These are phyloP conservation scores for Neurospora sp. DNA, from an alignment of 495 filamentous ascomycete species.

Conservation along the genomic window DNA sequence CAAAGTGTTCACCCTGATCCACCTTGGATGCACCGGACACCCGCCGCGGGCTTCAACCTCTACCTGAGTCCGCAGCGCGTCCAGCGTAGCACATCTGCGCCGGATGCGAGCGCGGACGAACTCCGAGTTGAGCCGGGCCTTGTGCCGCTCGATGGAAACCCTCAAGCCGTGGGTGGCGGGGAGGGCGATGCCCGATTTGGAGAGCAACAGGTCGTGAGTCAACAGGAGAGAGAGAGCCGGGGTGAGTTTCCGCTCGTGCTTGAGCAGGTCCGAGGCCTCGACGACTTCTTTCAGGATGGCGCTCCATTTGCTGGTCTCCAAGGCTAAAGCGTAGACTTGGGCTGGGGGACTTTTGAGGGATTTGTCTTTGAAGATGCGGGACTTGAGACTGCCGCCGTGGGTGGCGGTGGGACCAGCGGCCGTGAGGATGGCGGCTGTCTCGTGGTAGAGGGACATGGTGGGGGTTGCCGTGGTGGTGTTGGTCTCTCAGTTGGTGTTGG, in stretches of 20 bases:
- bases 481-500: background rate
- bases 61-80: conserved; percentile 50
- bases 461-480: background rate
- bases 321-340: conserved; percentile 75
- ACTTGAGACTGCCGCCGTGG: conserved; percentile 67
- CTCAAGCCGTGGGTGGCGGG: conserved; percentile 68
- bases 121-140: conserved; percentile 68
- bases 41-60: conserved; percentile 27
- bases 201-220: conserved; percentile 74
- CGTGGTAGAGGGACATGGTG: conserved; percentile 84
- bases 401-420: conserved; percentile 34
- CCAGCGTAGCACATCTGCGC: conserved; percentile 53
- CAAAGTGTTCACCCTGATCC: conserved; percentile 80
- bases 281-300: conserved; percentile 75
- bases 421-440: conserved; percentile 66
- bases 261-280: conserved; percentile 59
- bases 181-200: conserved; percentile 69
- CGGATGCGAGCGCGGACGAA: conserved; percentile 69
- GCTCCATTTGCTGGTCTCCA: conserved; percentile 87
- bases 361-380: conserved; percentile 63
- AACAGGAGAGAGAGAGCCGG: conserved; percentile 74
- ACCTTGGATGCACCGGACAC: conserved; percentile 53
- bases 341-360: conserved; percentile 72
- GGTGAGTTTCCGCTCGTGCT: conserved; percentile 75
- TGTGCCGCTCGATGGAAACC: conserved; percentile 66